Evolutionary conservation across 2,329 filamentous ascomycete species (phyloP), one percentile per base, ranked within the genome.

Genomic region (Gremmenia infestans): DNA sequence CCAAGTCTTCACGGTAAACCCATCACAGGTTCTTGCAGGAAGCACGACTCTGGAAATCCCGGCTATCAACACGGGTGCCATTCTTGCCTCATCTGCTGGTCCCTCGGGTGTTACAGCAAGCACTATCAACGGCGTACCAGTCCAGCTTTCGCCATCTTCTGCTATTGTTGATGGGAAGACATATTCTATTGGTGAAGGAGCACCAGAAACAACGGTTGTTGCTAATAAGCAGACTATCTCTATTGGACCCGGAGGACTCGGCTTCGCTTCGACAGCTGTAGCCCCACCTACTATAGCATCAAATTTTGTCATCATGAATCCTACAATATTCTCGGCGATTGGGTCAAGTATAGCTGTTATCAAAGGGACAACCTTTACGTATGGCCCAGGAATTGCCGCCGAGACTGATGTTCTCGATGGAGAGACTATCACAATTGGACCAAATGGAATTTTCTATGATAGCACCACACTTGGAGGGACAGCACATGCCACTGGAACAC

Each of bases 1-100:
- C 11, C 58, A 68, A 47, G 57, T 58, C 6, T 68, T 68, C 37
- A 65, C 64, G 3, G 51, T 71, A 8, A 58, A 63, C 36, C 62
- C 67, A 15, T 63, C 61, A 32, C 55, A 65, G 46, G 56, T 70
- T 6, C 55, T 64, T 40, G 64, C 58, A 28, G 60, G 60, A 19
- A 59, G 57, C 7, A 55, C 62, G 8, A 54, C 57, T 4, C 47
- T 70, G 11, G 43, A 54, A 15, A 56, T 67, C 46, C 64, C 63
- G 23, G 56, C 54, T 17, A 48, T 43, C 17, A 54, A 52, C 4
- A 49, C 48, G 4, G 58, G 60, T 25, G 60, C 51, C 12, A 43
- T 55, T 15, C 46, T 56, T 23, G 37, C 42, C 12, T 46, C 56
- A n/a, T 28, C 48, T 17, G 50, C 28, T 32, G 9, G 9, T 32